Evolutionary conservation across 164 flowering plant genomes (phyloP).

Genomic region (Vitis rupestris): DNA sequence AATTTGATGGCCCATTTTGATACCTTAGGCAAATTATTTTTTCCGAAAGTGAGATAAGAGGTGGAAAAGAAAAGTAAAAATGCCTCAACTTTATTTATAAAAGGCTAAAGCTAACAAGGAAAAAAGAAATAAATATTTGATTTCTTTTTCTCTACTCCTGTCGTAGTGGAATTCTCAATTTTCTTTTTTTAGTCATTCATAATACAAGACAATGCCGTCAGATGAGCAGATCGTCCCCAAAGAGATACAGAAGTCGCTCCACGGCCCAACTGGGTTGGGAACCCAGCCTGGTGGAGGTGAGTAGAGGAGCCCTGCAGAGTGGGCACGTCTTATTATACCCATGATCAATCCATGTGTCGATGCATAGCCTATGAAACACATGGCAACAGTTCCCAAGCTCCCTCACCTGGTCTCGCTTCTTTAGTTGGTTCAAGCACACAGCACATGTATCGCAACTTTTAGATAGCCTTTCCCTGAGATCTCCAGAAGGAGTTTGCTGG

Average conservation of each 20-base stretch:
- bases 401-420: constrained; percentile 39
- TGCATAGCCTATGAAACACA: constrained; percentile 61
- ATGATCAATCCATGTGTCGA: constrained; percentile 59
- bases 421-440: constrained; percentile 54
- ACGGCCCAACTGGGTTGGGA: constrained; percentile 64
- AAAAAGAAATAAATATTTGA: no score
- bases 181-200: no score
- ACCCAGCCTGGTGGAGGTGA: constrained; percentile 16
- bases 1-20: no score
- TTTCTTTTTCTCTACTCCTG: no score
- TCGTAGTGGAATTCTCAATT: no score
- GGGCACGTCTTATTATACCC: constrained; percentile 49
- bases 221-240: constrained; percentile 51
- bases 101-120: no score
- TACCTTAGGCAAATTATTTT: no score
- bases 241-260: constrained; percentile 55
- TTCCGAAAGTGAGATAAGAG: no score
- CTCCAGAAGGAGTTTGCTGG: constrained; percentile 10
- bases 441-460: constrained; percentile 44
- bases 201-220: background rate
- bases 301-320: constrained; percentile 50
- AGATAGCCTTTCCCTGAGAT: constrained; percentile 12
- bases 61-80: no score
- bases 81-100: no score
- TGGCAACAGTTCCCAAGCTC: constrained; percentile 63